These are phyloP conservation scores for Alternaria angustiovoidea DNA, from an alignment of 2,329 filamentous ascomycete genomes.

Conservation along the genomic window DNA sequence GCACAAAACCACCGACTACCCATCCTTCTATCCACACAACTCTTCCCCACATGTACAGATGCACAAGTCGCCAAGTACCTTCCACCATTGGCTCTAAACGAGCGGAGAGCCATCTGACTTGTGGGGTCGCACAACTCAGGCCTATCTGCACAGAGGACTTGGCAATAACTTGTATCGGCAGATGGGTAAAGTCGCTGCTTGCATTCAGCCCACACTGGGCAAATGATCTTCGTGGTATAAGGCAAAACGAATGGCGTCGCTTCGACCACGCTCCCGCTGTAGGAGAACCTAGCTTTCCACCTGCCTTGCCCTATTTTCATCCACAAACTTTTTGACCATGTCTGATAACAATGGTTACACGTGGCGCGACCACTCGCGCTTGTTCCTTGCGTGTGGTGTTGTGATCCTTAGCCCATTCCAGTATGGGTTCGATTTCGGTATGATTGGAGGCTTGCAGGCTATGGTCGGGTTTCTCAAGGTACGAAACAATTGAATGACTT, in stretches of 20 bases:
- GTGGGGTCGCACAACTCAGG: constrained; percentile 37
- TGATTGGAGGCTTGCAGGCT: constrained; percentile 61
- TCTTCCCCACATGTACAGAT: constrained; percentile 39
- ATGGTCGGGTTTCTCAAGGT: constrained; percentile 61
- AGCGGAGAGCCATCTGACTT: constrained; percentile 23
- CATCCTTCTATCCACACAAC: constrained; percentile 8
- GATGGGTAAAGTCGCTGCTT: constrained; percentile 35
- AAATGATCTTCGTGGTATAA: constrained; percentile 33
- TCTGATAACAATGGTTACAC: constrained; percentile 28
- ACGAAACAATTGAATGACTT: constrained; percentile 1
- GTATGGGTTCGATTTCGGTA: constrained; percentile 62
- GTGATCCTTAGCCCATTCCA: constrained; percentile 62
- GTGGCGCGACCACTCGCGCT: constrained; percentile 54
- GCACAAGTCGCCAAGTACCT: constrained; percentile 29
- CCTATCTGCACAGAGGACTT: constrained; percentile 14
- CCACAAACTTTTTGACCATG: constrained; percentile 20
- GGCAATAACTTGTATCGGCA: constrained; percentile 35
- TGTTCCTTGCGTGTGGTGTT: constrained; percentile 59
- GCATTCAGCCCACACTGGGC: constrained; percentile 25
- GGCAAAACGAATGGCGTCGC: constrained; percentile 13
- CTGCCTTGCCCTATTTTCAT: neutral
- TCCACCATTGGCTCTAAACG: constrained; percentile 16
- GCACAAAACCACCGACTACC: neutral
- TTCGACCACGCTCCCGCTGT: neutral
- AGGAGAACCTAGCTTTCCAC: constrained; percentile 1